Base-by-base conservation (phyloP, 2,329 filamentous ascomycete species). In the Claviceps fusiformis region DNA sequence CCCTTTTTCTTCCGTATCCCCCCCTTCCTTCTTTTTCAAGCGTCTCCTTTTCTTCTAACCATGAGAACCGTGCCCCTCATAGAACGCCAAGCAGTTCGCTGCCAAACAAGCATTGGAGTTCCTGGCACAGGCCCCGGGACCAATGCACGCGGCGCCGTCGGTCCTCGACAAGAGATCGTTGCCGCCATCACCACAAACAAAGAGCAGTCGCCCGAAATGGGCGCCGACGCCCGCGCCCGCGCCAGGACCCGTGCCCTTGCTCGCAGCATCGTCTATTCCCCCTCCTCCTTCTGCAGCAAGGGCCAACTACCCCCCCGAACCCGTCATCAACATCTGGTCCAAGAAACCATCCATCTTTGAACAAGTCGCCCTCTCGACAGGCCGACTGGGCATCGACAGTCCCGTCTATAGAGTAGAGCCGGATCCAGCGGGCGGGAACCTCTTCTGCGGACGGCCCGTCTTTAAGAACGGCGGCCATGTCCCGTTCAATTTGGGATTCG, bases 81-180 rank as follows among this genome's bases (percentile, higher is more conserved):
- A 72, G 67, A 63, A 74, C 41, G 77, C 79, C 29, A 80, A 77
- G 63, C 69, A 74, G 57, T 79, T 75, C 58, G 78, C 79, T 0
- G 77, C 78, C 27, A 73, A 71, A 59, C 71, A 69, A 13, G 76
- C 76, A 29, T 59, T 74, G 27, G 63, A 70, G 8, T 77, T 70
- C 67, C 66, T 79, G 39, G n/a, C 49, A 29, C 41, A n/a, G 29
- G 19, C 39, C 10, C 31, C 7, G 19, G 19, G 8, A 47, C 0
- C 33, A 17, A 5, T 24, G 7, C 31, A 47, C 5, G 15, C 44
- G 10, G 3, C 15, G 3, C 15, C 24, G 11, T 7, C 17, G 17
- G 39, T 35, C 10, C 52, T 41, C n/a, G 35, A 41, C 29, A 37
- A 39, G 44, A 53, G 19, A 47, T 31, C 31, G 15, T 15, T 24